These are phyloP conservation scores for Komagataella phaffii DNA, from an alignment of 805 yeast genomes.

Conservation along the genomic window DNA sequence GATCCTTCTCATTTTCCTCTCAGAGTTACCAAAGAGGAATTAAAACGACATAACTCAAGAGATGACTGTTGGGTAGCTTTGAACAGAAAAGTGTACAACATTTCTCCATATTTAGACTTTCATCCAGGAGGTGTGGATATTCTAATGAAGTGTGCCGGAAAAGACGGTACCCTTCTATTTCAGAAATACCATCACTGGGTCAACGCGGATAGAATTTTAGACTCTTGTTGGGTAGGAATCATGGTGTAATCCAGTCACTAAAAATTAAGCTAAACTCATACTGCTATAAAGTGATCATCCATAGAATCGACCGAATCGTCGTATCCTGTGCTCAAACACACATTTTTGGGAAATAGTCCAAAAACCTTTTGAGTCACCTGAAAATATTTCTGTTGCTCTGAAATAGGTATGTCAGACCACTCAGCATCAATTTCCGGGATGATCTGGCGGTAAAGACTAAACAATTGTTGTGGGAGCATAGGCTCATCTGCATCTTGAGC, in stretches of 20 bases:
- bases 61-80: constrained; percentile 82
- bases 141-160: constrained; percentile 67
- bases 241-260: constrained; percentile 8
- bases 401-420: not conserved
- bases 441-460: not conserved
- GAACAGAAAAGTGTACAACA: constrained; percentile 69
- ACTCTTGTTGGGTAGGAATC: constrained; percentile 64
- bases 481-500: not conserved
- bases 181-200: constrained; percentile 64
- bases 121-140: constrained; percentile 92
- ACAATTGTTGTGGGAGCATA: not conserved
- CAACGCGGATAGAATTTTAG: constrained; percentile 70
- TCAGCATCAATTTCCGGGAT: not conserved
- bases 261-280: not conserved
- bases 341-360: not conserved
- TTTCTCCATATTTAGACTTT: constrained; percentile 70
- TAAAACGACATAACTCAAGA: constrained; percentile 40
- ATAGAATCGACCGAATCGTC: not conserved
- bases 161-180: constrained; percentile 68
- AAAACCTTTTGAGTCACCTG: not conserved
- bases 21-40: constrained; percentile 40
- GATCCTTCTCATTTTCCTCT: constrained; percentile 35
- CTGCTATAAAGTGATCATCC: not conserved
- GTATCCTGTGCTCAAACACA: not conserved
- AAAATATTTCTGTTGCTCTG: not conserved